A percentile compares a stretch with the other conserved stretches of the same genome.
These are phyloP conservation scores for Canavalia ensiformis DNA, from an alignment of 306 rosid species.

Conservation along the genomic window DNA sequence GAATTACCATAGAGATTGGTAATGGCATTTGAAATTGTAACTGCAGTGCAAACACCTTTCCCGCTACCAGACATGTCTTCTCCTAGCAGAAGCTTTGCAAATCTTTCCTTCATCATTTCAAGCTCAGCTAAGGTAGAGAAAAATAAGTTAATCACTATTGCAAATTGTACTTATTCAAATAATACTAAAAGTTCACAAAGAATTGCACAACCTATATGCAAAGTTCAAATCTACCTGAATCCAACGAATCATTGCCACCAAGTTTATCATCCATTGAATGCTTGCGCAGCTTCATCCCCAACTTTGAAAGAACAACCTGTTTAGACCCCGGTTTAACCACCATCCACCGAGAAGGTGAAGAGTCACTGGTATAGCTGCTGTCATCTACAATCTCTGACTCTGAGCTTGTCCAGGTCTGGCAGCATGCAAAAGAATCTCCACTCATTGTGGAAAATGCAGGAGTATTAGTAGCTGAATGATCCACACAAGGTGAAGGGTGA, in stretches of 20 bases:
- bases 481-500: constrained; percentile 74
- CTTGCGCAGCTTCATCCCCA: constrained; percentile 62
- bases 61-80: constrained; percentile 99
- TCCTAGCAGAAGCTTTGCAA: constrained; percentile 90
- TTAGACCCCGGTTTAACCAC: constrained; percentile 54
- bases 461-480: constrained; percentile 64
- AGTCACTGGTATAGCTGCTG: constrained; percentile 67
- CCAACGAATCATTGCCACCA: constrained; percentile 60
- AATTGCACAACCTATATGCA: background rate
- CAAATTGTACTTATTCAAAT: background rate
- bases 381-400: constrained; percentile 77
- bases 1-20: constrained; percentile 96
- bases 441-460: constrained; percentile 64
- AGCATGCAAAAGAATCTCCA: constrained; percentile 64
- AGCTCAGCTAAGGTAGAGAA: constrained; percentile 58
- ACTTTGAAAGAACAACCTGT: constrained; percentile 52
- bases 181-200: background rate
- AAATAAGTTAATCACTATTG: constrained; percentile 25
- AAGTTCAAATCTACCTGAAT: constrained; percentile 64
- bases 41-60: constrained; percentile 93
- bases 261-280: constrained; percentile 49
- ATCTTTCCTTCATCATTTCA: constrained; percentile 89
- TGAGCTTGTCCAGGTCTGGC: constrained; percentile 63
- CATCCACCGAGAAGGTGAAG: constrained; percentile 75
- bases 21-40: constrained; percentile 90